Base-by-base conservation (phyloP, 225 moss, liverwort and hornwort species). In the Pleurozium schreberi region DNA sequence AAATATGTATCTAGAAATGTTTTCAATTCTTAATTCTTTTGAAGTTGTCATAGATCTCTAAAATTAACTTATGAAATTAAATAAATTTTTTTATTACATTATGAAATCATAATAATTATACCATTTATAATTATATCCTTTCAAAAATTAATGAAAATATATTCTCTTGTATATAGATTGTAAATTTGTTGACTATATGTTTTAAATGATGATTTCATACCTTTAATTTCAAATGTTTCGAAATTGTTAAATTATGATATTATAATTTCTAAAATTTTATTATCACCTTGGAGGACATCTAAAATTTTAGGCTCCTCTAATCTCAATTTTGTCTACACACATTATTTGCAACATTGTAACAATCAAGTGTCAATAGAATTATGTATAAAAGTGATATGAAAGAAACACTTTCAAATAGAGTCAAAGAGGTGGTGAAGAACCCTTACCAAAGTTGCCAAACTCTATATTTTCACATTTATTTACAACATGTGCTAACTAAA, bases 201-300 rank as follows among this genome's bases (percentile, higher is more conserved):
- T 65, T 25, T 40, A 25, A 25, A 42, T 42, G 26, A 42, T 14
- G 25, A 26, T 42, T 42, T 70, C 4, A 42, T 42, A 8, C 26
- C 8, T 5, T 42, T 14, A 8, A 42, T 70, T 26, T 70, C 8
- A 14, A 42, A 26, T 8, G 42, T 26, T 69, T 42, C 3, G 26
- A 42, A 42, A 14, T 25, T 42, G 0, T 70, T 42, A 14, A 13
- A 25, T 14, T 26, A 23, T 6, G 42, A 1, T 26, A 8, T 42
- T 42, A 25, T 42, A 42, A 42, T 26, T 1, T 14, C 42, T 42
- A 26, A 26, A 70, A 23, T 42, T 28, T 6, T 2, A 71, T 28
- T 71, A 0, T 25, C 8, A 14, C 22, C 5, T 25, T 42, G 1
- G 5, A 0, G 1, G 8, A 43, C 3, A 43, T 43, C 0, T 15